Base-by-base conservation (phyloP, 352 stramenopile species). In the Hyaloperonospora arabidopsidis region DNA sequence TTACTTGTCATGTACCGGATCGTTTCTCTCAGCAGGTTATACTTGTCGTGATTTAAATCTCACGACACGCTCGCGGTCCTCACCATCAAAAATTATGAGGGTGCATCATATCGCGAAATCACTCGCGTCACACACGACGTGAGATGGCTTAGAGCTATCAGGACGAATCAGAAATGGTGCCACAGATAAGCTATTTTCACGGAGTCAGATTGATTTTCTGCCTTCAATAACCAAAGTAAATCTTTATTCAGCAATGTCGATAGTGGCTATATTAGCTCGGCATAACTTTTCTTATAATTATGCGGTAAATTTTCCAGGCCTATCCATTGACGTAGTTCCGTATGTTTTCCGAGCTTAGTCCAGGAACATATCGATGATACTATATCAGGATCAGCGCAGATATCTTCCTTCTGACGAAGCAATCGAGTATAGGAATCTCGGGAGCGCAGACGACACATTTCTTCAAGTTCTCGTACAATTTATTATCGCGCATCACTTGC, bases 221-320 rank as follows among this genome's bases (percentile, higher is more conserved):
- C 4, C 5, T 14, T 15, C 29, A 32, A 56, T 1, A 6, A 2
- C 34, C 47, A 53, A 2, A 21, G 11, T 15, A 18, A 11, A 2
- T 53, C 29, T 57, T 58, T 48, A 28, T 68, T 63, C 7, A 68
- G 23, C 22, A 68, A 34, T 1, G 40, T 29, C 7, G 3, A 29
- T 29, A 29, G 7, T 29, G 25, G 25, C 25, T 8, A 29, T 29
- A 29, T 8, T 28, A 12, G 54, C 54, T 0, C 68, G 45, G 3
- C 44, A 49, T 59, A 66, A 32, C 54, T 21, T 13, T 44, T 48
- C 23, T 29, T 55, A 49, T 65, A 66, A 19, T 59, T 58, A 43
- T 68, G 53, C 2, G 71, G 21, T 38, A 67, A 68, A n/a, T 57
- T 71, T 1, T 39, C 45, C 0, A 67, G 11, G 5, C 59, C 55